A percentile compares a stretch with the other conserved stretches of the same genome.
Conservation (phyloP, 805 yeast genomes). For the Metschnikowia chrysomelidarum region DNA sequence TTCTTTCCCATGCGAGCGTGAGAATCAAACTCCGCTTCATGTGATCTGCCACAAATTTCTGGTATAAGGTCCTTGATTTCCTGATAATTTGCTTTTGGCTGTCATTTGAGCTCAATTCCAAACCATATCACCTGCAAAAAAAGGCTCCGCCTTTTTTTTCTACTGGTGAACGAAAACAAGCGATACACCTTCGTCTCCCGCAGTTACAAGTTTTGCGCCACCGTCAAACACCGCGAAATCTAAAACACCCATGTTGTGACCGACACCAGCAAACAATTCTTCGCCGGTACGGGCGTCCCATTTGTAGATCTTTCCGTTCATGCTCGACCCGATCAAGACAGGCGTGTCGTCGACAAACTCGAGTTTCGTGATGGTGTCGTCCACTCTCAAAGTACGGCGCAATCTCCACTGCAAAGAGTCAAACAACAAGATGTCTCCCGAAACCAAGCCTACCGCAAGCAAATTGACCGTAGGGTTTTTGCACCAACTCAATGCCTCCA, state of each 20-base stretch:
- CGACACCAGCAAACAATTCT: conserved; percentile 74
- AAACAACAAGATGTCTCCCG: conserved; percentile 79
- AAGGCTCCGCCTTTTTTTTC: neutral
- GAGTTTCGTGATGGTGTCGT: conserved; percentile 84
- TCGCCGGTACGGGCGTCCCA: conserved; percentile 90
- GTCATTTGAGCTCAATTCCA: too few species aligned
- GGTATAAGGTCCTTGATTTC: too few species aligned
- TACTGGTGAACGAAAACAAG: conserved; percentile 49
- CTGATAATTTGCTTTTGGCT: too few species aligned
- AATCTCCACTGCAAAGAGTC: conserved; percentile 86
- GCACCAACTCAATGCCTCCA: conserved; percentile 76
- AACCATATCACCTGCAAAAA: too few species aligned
- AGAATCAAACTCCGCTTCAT: too few species aligned
- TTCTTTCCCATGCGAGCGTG: too few species aligned
- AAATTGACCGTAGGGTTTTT: conserved; percentile 47
- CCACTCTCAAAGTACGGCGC: conserved; percentile 64
- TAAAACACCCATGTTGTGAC: conserved; percentile 92
- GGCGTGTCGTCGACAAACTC: conserved; percentile 62
- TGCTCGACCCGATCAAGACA: conserved; percentile 63
- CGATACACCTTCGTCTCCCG: conserved; percentile 96
- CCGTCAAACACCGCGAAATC: conserved; percentile 72
- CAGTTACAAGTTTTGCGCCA: conserved; percentile 76
- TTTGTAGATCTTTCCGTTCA: conserved; percentile 82
- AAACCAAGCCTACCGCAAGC: conserved; percentile 85
- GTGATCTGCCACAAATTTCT: too few species aligned